Evolutionary conservation across 2,329 filamentous ascomycete species (phyloP).

Genomic region (Hyphodiscus sp.): DNA sequence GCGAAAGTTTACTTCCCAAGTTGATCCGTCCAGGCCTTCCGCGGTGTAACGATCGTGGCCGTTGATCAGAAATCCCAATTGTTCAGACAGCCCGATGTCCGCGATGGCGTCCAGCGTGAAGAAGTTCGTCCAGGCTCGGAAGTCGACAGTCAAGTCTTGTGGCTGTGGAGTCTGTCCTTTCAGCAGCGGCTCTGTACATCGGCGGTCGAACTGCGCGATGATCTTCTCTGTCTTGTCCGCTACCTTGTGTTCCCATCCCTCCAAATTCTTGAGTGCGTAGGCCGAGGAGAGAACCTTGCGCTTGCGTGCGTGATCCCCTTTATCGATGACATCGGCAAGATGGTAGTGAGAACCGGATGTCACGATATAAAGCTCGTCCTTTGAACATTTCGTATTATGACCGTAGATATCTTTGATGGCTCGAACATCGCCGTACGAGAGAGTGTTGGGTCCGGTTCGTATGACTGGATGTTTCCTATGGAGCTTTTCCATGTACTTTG

Average conservation of each 20-base stretch:
- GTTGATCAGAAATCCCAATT: constrained; percentile 44
- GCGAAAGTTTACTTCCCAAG: constrained; percentile 41
- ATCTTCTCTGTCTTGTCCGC: neutral
- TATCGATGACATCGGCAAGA: neutral
- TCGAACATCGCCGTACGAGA: constrained; percentile 36
- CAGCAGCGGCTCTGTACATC: constrained; percentile 32
- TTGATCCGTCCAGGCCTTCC: constrained; percentile 39
- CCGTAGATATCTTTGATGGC: constrained; percentile 32
- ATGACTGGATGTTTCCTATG: constrained; percentile 41
- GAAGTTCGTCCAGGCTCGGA: constrained; percentile 46
- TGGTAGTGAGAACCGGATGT: neutral
- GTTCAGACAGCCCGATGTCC: constrained; percentile 46
- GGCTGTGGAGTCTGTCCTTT: constrained; percentile 21
- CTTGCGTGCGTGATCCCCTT: neutral
- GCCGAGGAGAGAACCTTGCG: neutral
- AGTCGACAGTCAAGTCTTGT: constrained; percentile 42
- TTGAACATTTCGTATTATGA: neutral
- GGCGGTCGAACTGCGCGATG: neutral
- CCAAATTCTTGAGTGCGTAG: neutral
- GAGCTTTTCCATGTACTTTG: neutral
- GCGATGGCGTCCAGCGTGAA: constrained; percentile 51
- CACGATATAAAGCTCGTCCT: neutral
- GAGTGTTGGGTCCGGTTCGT: constrained; percentile 39
- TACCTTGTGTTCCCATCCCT: neutral
- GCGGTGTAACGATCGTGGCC: constrained; percentile 40